Conservation (phyloP, 495 filamentous ascomycete species). For the Penicillium goetzii region DNA sequence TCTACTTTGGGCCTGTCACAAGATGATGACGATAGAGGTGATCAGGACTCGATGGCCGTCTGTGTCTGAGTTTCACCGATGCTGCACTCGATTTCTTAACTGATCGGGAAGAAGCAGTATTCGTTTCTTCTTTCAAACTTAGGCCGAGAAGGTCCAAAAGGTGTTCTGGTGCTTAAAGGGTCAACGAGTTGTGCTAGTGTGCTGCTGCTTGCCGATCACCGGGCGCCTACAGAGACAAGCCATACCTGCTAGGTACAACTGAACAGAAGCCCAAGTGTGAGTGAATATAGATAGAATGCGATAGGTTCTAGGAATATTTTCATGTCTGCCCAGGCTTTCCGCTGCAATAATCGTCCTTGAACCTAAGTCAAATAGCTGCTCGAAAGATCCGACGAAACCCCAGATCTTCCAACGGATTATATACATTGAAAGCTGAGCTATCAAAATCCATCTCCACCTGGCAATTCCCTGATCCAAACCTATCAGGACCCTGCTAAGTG, state of each 20-base stretch:
- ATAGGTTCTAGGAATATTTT: background rate
- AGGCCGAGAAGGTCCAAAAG: background rate
- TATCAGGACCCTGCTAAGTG: background rate
- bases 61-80: background rate
- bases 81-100: background rate
- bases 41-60: background rate
- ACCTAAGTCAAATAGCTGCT: too few relatives aligned
- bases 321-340: background rate
- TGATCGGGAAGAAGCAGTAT: background rate
- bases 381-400: background rate
- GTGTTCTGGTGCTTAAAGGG: background rate
- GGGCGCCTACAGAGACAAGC: constrained; percentile 2
- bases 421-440: background rate
- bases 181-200: background rate
- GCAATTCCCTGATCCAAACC: background rate
- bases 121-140: background rate
- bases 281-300: background rate
- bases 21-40: constrained; percentile 7
- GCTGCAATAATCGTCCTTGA: too few relatives aligned
- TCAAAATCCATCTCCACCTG: background rate
- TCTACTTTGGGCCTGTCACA: background rate
- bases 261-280: background rate
- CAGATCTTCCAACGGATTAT: background rate
- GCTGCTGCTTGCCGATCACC: constrained; percentile 4
- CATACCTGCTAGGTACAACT: background rate